Conservation (phyloP, 495 filamentous ascomycete genomes). For the Sordaria brevicollis region DNA sequence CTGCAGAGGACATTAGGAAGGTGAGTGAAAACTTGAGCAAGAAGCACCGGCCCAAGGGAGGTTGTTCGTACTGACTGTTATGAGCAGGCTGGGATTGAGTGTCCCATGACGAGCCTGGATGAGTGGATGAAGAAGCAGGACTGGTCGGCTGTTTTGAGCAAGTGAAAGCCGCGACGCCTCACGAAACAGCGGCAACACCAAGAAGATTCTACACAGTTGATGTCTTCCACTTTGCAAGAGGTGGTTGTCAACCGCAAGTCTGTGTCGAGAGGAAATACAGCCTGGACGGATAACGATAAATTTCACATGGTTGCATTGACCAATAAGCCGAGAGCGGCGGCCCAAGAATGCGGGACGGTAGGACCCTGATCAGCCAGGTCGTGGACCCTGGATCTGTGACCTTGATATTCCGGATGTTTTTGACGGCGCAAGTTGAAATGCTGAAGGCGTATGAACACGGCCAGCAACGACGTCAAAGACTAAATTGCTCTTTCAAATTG, state of each 20-base stretch:
- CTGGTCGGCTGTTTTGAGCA: constrained; percentile 10
- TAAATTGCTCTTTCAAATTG: background rate
- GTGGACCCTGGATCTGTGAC: background rate
- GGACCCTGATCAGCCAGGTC: background rate
- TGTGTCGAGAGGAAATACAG: background rate
- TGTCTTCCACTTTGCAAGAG: too few species aligned
- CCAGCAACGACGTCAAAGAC: background rate
- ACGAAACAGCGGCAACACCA: too few species aligned
- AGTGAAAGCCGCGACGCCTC: too few species aligned
- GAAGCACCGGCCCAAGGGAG: background rate
- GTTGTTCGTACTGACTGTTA: background rate
- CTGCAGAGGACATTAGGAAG: constrained; percentile 28
- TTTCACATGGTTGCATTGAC: background rate
- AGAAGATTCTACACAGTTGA: too few species aligned
- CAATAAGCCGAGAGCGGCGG: background rate
- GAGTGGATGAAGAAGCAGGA: constrained; percentile 18
- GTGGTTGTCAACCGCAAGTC: background rate
- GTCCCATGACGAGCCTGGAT: constrained; percentile 22
- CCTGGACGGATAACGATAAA: background rate
- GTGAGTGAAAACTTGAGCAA: constrained; percentile 10
- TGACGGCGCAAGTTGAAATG: background rate
- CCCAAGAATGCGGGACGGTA: background rate
- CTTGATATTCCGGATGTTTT: background rate
- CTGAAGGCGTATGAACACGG: background rate
- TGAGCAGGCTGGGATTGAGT: constrained; percentile 20